Percentiles rank a stretch among this genome's conserved stretches.
These are phyloP conservation scores for Rhytidiadelphus loreus DNA, from an alignment of 225 moss, liverwort and hornwort genomes.

Conservation along the genomic window DNA sequence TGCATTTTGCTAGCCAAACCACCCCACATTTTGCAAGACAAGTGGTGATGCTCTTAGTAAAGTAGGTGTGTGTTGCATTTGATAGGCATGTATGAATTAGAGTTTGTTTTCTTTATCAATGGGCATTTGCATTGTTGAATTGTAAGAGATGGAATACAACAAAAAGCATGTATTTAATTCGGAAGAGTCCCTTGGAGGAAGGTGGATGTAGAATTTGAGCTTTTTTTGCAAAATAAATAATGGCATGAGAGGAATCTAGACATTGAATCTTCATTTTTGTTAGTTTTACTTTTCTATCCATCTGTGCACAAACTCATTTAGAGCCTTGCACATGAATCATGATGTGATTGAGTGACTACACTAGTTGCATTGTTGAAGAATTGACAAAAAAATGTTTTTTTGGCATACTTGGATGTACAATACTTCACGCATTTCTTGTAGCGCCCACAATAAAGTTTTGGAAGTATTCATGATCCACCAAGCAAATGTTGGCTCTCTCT, in stretches of 20 bases:
- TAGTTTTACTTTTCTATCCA: background rate
- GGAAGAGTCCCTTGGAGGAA: background rate
- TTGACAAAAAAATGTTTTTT: background rate
- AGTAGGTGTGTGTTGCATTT: background rate
- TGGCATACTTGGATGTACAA: background rate
- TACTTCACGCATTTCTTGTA: background rate
- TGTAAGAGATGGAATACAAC: background rate
- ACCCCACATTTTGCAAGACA: too few species aligned
- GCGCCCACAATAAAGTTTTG: background rate
- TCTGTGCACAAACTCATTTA: background rate
- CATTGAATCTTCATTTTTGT: background rate
- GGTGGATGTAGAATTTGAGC: background rate
- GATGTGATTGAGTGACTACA: background rate
- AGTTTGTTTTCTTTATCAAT: background rate
- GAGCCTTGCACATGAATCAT: background rate
- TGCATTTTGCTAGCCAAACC: too few species aligned
- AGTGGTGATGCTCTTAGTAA: too few species aligned
- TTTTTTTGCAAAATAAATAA: background rate
- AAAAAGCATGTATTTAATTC: background rate
- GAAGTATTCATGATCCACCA: background rate
- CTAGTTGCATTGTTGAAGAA: background rate
- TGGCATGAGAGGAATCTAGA: background rate
- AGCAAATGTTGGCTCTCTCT: background rate
- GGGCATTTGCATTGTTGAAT: background rate
- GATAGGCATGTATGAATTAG: background rate